Evolutionary conservation across 352 stramenopile genomes (phyloP), one percentile per base, ranked within the genome.

Genomic region (Globisporangium yorkense): DNA sequence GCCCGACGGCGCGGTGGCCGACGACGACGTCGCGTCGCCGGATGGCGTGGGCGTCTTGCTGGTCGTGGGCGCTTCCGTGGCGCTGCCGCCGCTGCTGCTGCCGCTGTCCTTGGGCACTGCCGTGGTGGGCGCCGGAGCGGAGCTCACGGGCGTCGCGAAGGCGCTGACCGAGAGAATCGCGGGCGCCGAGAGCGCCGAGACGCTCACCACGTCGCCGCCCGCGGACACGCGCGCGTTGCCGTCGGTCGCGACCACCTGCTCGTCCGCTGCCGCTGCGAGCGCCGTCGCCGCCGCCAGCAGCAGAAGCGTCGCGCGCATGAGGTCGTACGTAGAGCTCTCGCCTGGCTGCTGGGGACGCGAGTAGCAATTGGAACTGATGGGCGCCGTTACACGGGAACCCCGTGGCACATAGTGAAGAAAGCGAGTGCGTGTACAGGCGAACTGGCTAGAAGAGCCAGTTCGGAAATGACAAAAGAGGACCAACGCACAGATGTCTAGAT

Each of bases 41-140:
- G 66, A 54, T 8, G 53, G 41, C 43, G 65, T 37, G 13, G 56
- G 4, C 9, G 63, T 51, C 13, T 50, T 62, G 35, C 27, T 29
- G 27, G 57, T 58, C 37, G 51, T 10, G 1, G 60, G 37, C 46
- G 54, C 12, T 37, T 43, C 50, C 21, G 52, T 45, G 8, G 56
- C 47, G 12, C 20, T 8, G 56, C 27, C 12, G 39, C 29, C 16
- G 20, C 31, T 15, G 56, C 31, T 35, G 31, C 31, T 35, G 31
- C 31, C 31, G 31, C 31, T 35, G 8, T 35, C 0, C 31, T 35
- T 35, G 31, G 31, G 31, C 31, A 9, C 31, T 1, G 31, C 0
- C 31, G 31, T 35, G 5, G 31, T 10, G 31, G 31, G 31, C 31
- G 31, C 5, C 5, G 31, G 31, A 7, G 31, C 5, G 31, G 31